These are phyloP conservation scores for Microthyrium microscopicum DNA, from an alignment of 2,329 filamentous ascomycete species.

Conservation along the genomic window DNA sequence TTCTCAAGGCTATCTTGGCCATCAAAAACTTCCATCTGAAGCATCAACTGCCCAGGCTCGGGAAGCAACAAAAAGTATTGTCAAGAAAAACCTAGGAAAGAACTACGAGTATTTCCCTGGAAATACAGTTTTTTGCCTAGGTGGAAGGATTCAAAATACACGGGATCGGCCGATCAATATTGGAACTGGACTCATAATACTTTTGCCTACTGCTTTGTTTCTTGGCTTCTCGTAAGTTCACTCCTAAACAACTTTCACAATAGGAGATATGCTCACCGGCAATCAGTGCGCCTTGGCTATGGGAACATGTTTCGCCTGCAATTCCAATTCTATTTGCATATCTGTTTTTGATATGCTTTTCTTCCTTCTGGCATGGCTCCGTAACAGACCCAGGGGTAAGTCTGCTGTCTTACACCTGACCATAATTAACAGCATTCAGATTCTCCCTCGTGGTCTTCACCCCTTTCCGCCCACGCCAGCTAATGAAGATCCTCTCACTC, in stretches of 20 bases:
- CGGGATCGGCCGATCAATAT: constrained; percentile 78
- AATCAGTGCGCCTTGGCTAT: constrained; percentile 56
- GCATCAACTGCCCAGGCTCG: constrained; percentile 49
- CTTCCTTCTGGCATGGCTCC: constrained; percentile 87
- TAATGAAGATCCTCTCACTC: constrained; percentile 61
- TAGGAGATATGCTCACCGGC: constrained; percentile 11
- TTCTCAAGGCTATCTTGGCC: constrained; percentile 36
- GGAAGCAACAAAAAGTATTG: constrained; percentile 24
- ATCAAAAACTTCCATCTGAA: constrained; percentile 70
- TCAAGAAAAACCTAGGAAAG: constrained; percentile 37
- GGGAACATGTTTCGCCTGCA: constrained; percentile 72
- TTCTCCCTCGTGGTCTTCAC: constrained; percentile 82
- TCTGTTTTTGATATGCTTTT: constrained; percentile 76
- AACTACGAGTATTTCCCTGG: constrained; percentile 91
- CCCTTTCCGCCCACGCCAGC: constrained; percentile 62
- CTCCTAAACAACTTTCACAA: constrained; percentile 1
- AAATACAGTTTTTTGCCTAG: constrained; percentile 78
- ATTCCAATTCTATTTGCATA: constrained; percentile 85
- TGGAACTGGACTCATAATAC: constrained; percentile 63
- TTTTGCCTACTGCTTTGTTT: constrained; percentile 67
- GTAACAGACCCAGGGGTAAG: constrained; percentile 82
- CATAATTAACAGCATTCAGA: constrained; percentile 34
- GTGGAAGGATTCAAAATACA: constrained; percentile 77
- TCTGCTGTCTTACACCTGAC: constrained; percentile 12
- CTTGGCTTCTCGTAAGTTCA: constrained; percentile 55